Base-by-base conservation (phyloP, 345 rosid genomes). In the Kandelia obovata region DNA sequence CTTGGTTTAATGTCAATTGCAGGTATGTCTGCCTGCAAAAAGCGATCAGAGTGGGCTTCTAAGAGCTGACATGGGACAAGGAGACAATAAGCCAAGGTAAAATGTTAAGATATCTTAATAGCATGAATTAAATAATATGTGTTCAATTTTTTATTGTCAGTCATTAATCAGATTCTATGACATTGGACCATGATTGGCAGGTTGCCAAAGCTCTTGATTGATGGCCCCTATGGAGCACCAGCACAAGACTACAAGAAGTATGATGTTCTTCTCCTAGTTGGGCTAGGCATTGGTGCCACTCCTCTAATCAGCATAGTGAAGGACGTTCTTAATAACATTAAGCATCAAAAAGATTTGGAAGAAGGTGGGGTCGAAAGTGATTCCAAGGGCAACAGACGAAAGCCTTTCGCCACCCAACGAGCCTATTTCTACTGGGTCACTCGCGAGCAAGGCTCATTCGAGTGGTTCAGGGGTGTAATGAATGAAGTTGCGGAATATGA, bases 391-490 rank as follows among this genome's bases (percentile, higher is more conserved):
- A 78, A 72, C 59, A 75, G 65, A 60, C 70, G 53, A 66, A 85
- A 77, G 28, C 77, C 83, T 46, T 86, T 87, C 30, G 84, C 83
- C 0, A 90, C 92, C 1, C 77, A 83, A 60, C 79, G 81, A 74
- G 92, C 92, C 32, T 91, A 89, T 61, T 88, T 91, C 73, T 91
- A 89, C 23, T 91, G 95, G 97, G 92, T 89, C 35, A 91, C 97
- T 28, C 82, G 97, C 0, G 95, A 89, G 80, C 88, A 89, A 34
- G 95, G 97, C 21, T 91, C 97, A 4, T 80, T 91, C 16, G 92
- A 91, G 72, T 91, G 95, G 95, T 89, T 91, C 60, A 81, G 65
- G 27, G 84, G 85, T 0, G 89, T 89, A 47, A 91, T 91, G 97
- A 83, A 89, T 6, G 88, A 91, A 67, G 92, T 89, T 1, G 92